phyloP scores from a whole-genome alignment of 257 asterid species.

The Solanum boliviense region DNA sequence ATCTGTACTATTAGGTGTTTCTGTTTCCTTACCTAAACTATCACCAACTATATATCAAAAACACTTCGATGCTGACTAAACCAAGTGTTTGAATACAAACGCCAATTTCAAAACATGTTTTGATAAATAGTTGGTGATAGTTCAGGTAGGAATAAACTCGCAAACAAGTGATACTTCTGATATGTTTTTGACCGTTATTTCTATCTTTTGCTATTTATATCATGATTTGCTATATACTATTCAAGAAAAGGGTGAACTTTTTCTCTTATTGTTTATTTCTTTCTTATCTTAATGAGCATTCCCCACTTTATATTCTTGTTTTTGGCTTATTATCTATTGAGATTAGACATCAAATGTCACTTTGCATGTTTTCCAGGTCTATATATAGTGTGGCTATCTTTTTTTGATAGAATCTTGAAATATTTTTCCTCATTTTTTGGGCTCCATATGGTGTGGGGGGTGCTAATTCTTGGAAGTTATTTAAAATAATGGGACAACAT shows the following conservation, averaged over 20 bases:
- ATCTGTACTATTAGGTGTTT: neutral
- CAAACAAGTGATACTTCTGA: neutral
- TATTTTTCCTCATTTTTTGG: conserved; percentile 18
- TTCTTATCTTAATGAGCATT: neutral
- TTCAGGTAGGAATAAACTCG: neutral
- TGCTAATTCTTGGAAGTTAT: conserved; percentile 21
- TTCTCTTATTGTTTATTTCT: conserved; percentile 1
- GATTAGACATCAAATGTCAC: conserved; percentile 8
- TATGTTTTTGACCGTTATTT: neutral
- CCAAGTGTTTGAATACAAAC: neutral
- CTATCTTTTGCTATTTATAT: neutral
- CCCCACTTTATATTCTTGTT: conserved; percentile 15
- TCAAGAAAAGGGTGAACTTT: conserved; percentile 7
- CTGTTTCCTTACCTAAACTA: neutral
- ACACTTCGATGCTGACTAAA: neutral
- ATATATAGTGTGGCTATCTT: conserved; percentile 8
- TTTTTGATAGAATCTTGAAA: conserved; percentile 17
- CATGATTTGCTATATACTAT: neutral
- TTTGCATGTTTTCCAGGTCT: conserved; percentile 5
- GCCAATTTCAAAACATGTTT: neutral
- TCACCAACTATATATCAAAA: neutral
- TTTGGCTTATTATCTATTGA: conserved; percentile 39
- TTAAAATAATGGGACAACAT: conserved; percentile 29
- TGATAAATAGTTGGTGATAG: neutral
- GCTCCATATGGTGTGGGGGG: conserved; percentile 36